phyloP scores from a whole-genome alignment of 495 filamentous ascomycete genomes.

The Geopyxis carbonaria region DNA sequence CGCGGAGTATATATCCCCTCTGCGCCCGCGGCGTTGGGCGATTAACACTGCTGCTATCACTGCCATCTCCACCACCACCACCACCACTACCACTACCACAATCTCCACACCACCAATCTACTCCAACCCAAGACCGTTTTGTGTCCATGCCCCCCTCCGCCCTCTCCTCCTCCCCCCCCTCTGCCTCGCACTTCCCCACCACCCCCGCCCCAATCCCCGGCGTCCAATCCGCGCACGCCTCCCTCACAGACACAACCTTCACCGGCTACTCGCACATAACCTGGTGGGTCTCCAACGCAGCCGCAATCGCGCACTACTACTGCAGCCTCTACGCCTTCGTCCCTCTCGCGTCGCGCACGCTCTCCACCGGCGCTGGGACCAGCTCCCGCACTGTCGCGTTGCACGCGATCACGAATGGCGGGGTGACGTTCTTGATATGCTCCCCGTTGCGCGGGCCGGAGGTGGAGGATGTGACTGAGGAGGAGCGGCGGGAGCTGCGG shows the following conservation, averaged over 20 bases:
- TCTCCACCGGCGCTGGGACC: conserved; percentile 84
- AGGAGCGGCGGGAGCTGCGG: conserved; percentile 29
- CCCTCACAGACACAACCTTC: conserved; percentile 37
- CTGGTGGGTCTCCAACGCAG: conserved; percentile 88
- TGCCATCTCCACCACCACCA: too few species aligned
- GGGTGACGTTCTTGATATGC: conserved; percentile 66
- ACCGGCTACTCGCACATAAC: conserved; percentile 74
- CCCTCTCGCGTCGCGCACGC: conserved; percentile 61
- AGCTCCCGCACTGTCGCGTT: conserved; percentile 54
- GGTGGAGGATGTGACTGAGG: conserved; percentile 28
- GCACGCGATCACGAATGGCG: conserved; percentile 62
- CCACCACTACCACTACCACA: too few species aligned
- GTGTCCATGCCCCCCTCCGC: conserved; percentile 53
- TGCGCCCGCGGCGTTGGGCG: too few species aligned
- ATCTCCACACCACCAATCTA: not conserved
- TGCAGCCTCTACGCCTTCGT: conserved; percentile 68
- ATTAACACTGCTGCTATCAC: too few species aligned
- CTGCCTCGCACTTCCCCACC: conserved; percentile 28
- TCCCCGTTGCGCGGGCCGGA: conserved; percentile 54
- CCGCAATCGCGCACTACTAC: conserved; percentile 78
- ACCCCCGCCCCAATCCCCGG: conserved; percentile 28
- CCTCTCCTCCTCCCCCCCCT: conserved; percentile 38
- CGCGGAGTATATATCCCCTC: too few species aligned
- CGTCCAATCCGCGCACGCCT: conserved; percentile 28
- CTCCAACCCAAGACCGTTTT: not conserved